Conservation (phyloP, 192 early-diverging fungal species). For the Dissophora ornata region DNA sequence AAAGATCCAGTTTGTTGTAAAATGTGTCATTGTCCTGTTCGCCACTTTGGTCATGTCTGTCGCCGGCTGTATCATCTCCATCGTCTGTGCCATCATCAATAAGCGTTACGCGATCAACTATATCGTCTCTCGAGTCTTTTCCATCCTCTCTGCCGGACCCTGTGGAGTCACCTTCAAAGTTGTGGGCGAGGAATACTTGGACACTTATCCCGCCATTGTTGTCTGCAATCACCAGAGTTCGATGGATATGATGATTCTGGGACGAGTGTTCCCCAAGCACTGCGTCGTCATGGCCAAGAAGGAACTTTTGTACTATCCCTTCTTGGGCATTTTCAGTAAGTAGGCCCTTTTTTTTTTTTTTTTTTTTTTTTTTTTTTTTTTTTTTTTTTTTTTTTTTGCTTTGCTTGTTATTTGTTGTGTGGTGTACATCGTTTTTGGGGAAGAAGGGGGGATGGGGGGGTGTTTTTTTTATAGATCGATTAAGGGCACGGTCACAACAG, state of each 20-base stretch:
- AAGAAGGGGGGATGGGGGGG: too few species aligned
- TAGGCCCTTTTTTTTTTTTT: slow-evolving; percentile 5
- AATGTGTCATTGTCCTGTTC: slow-evolving; percentile 34
- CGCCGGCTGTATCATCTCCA: slow-evolving; percentile 61
- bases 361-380: not conserved
- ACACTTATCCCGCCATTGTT: slow-evolving; percentile 72
- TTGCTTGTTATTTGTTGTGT: not conserved
- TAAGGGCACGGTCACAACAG: too few species aligned
- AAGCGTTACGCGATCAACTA: slow-evolving; percentile 70
- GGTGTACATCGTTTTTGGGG: too few species aligned
- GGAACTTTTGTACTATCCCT: slow-evolving; percentile 73
- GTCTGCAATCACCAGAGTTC: slow-evolving; percentile 91
- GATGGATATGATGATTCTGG: slow-evolving; percentile 78
- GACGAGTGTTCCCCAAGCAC: slow-evolving; percentile 71
- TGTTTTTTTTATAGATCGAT: slow-evolving; percentile 2
- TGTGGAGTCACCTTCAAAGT: slow-evolving; percentile 71
- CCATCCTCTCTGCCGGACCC: slow-evolving; percentile 59
- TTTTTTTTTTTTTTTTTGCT: not conserved
- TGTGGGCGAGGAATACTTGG: slow-evolving; percentile 69
- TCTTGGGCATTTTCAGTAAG: slow-evolving; percentile 83
- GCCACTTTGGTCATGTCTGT: slow-evolving; percentile 57
- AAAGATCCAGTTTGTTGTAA: slow-evolving; percentile 31
- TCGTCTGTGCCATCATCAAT: slow-evolving; percentile 68
- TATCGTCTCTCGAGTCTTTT: slow-evolving; percentile 67
- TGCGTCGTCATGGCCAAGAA: slow-evolving; percentile 79